phyloP scores from a whole-genome alignment of 1,284 basidiomycete genomes.

The Apiotrichum brassicae region DNA sequence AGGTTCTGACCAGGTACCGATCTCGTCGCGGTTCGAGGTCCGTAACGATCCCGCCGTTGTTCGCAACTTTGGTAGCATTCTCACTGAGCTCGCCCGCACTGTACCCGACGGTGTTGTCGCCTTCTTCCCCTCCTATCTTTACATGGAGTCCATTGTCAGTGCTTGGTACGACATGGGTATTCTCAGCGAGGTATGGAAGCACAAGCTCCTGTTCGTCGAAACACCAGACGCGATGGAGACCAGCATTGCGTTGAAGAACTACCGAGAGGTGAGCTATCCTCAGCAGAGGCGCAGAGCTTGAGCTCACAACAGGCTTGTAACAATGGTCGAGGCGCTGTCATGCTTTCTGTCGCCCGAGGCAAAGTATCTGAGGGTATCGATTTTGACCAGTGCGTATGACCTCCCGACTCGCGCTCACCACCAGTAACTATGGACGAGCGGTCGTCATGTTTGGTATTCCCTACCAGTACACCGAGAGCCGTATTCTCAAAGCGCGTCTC shows the following conservation, averaged over 20 bases:
- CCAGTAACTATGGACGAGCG: slow-evolving; percentile 84
- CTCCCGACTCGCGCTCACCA: not conserved
- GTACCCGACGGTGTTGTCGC: slow-evolving; percentile 99
- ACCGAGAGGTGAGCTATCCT: slow-evolving; percentile 66
- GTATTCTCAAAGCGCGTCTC: slow-evolving; percentile 92
- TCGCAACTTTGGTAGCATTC: slow-evolving; percentile 95
- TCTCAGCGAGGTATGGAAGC: slow-evolving; percentile 98
- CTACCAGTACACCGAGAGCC: slow-evolving; percentile 97
- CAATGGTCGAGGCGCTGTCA: slow-evolving; percentile 93
- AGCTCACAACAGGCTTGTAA: slow-evolving; percentile 72
- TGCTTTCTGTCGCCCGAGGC: slow-evolving; percentile 94
- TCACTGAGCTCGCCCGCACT: slow-evolving; percentile 95
- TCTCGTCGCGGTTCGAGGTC: slow-evolving; percentile 98
- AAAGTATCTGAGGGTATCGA: slow-evolving; percentile 99
- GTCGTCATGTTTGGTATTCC: slow-evolving; percentile 99
- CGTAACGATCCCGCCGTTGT: slow-evolving; percentile 98
- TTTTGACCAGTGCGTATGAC: slow-evolving; percentile 71
- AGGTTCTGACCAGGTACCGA: slow-evolving; percentile 96
- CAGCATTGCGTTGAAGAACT: slow-evolving; percentile 95
- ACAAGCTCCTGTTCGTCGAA: slow-evolving; percentile 99
- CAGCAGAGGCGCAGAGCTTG: not conserved
- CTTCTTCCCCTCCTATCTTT: slow-evolving; percentile 98
- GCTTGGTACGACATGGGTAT: slow-evolving; percentile 99
- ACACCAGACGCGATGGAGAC: slow-evolving; percentile 99
- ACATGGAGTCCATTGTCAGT: slow-evolving; percentile 99